Conservation (phyloP, 108 stramenopile species). For the Schizochytrium sp. region DNA sequence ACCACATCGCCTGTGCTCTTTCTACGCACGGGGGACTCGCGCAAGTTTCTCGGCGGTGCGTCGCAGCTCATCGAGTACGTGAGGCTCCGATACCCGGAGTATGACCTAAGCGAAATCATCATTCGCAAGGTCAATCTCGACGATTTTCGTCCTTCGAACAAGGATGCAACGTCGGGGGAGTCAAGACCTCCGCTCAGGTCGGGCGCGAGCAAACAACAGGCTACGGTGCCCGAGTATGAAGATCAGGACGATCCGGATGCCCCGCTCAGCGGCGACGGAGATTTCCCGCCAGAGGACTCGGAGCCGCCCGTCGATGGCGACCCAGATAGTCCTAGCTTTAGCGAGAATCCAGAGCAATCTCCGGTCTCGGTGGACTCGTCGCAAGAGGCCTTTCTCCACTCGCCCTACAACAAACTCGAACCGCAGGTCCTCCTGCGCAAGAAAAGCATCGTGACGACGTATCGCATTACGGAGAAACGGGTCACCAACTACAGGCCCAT, state of each 20-base stretch:
- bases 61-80: neutral
- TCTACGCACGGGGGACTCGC: neutral
- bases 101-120: neutral
- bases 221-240: neutral
- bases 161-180: neutral
- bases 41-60: neutral
- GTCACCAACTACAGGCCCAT: constrained; percentile 1
- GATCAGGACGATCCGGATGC: neutral
- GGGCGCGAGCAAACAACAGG: neutral
- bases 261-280: neutral
- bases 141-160: neutral
- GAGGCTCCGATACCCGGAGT: neutral
- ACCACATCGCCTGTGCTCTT: neutral
- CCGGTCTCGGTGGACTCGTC: neutral
- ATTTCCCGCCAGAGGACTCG: neutral
- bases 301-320: neutral
- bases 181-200: neutral
- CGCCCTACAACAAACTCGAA: neutral
- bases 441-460: neutral
- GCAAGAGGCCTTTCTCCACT: neutral
- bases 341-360: neutral
- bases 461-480: neutral
- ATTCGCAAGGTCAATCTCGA: neutral
- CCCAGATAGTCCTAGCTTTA: neutral
- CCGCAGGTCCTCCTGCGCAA: neutral